A percentile compares a stretch with the other conserved stretches of the same genome.
Conservation (phyloP, 768 basidiomycete genomes). For the Hericium alpestre region DNA sequence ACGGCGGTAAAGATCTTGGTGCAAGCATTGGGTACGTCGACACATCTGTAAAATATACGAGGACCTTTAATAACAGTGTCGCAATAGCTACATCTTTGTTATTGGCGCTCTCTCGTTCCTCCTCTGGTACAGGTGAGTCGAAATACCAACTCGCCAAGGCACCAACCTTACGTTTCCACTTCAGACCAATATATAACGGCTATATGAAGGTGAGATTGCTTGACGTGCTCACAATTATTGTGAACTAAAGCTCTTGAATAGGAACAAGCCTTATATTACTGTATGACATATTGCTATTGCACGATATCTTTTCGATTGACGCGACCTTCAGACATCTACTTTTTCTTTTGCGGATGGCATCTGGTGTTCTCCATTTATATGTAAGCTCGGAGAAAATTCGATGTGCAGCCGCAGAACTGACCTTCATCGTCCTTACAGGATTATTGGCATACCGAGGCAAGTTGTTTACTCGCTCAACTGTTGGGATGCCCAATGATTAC, state of each 20-base stretch:
- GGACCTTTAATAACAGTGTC: constrained; percentile 13
- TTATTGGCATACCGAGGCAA: constrained; percentile 85
- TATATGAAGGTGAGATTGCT: constrained; percentile 74
- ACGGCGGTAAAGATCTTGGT: constrained; percentile 73
- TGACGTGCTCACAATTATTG: constrained; percentile 5
- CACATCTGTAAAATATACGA: neutral
- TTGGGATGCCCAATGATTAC: neutral
- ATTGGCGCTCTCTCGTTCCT: constrained; percentile 78
- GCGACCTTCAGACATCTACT: constrained; percentile 69
- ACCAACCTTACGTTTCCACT: too few relatives aligned
- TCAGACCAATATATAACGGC: constrained; percentile 90
- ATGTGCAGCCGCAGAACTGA: too few relatives aligned
- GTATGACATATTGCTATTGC: constrained; percentile 32
- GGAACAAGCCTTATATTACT: constrained; percentile 93
- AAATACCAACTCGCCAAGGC: too few relatives aligned
- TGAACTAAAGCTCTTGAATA: constrained; percentile 24
- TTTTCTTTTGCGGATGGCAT: constrained; percentile 95
- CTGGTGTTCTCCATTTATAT: constrained; percentile 87
- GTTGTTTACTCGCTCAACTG: neutral
- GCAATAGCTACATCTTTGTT: constrained; percentile 61
- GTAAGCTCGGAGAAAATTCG: constrained; percentile 30
- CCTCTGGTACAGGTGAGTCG: constrained; percentile 82
- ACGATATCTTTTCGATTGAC: constrained; percentile 18
- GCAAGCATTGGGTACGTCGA: constrained; percentile 66
- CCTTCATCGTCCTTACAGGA: constrained; percentile 34